phyloP scores from a whole-genome alignment of 371 early-diverging fungal species.

The Saksenaea vasiformis region DNA sequence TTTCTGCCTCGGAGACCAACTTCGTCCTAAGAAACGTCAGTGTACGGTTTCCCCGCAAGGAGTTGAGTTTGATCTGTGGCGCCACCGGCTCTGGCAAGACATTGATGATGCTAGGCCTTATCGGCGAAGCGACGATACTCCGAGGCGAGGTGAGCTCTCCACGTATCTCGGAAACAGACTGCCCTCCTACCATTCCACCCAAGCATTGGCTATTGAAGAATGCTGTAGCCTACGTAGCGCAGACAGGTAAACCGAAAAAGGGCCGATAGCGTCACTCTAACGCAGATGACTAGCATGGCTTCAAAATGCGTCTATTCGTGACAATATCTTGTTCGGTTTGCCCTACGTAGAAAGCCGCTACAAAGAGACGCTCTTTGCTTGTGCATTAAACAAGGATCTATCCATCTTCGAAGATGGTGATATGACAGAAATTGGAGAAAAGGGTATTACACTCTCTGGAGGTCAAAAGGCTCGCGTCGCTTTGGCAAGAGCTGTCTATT shows the following conservation, averaged over 20 bases:
- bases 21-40: slow-evolving; percentile 42
- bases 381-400: slow-evolving; percentile 36
- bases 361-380: slow-evolving; percentile 56
- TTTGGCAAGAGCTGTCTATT: slow-evolving; percentile 74
- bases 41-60: slow-evolving; percentile 49
- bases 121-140: slow-evolving; percentile 62
- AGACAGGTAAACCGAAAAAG: not conserved
- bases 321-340: slow-evolving; percentile 41
- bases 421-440: slow-evolving; percentile 85
- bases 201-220: not conserved
- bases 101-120: slow-evolving; percentile 57
- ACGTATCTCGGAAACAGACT: slow-evolving; percentile 13
- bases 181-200: not conserved
- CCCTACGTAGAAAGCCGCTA: slow-evolving; percentile 31
- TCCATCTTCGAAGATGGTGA: slow-evolving; percentile 71
- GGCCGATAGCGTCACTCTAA: not conserved
- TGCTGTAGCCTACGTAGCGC: not conserved
- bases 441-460: slow-evolving; percentile 66
- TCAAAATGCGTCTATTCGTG: slow-evolving; percentile 69
- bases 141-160: slow-evolving; percentile 38
- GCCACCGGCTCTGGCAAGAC: slow-evolving; percentile 73
- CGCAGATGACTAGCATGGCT: slow-evolving; percentile 69
- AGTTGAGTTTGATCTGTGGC: slow-evolving; percentile 63
- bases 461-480: slow-evolving; percentile 58
- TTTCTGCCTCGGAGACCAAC: not conserved